Evolutionary conservation across 176 grass and related monocot genomes (phyloP), one percentile per base, ranked within the genome.

Genomic region (Coix lacrymajobi): DNA sequence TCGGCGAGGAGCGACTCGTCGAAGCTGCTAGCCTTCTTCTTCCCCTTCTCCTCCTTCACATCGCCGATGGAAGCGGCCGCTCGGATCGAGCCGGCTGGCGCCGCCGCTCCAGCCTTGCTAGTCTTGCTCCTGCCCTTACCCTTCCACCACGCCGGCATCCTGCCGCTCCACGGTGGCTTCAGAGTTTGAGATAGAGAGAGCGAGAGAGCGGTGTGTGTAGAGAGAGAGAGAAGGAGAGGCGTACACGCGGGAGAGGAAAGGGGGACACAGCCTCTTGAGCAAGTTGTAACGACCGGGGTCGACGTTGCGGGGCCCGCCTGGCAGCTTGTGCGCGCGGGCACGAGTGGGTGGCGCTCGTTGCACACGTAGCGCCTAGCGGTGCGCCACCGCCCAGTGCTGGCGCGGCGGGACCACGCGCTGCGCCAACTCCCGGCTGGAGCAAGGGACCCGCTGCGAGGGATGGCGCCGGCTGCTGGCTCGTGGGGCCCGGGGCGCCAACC

Each of bases 141-240:
- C 73, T 82, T 93, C 91, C 91, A 93, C 91, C 91, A 93, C 82
- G 82, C 24, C 69, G 69, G 91, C 88, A 93, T 93, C 91, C 54
- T 76, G 1, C 64, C 64, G 6, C 28, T 57, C 60, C 58, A 31
- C 76, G 38, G 69, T 63, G 69, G 8, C 76, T 28, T 11, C 16
- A 11, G 28, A 66, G 8, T 69, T 25, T 7, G 28, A 11, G 28
- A 60, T 67, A 66, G 45, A 63, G 17, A 71, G 40, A 29, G 34
- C 30, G 34, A 57, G 38, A 78, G 40, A 29, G 39, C 0, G 40
- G 11, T 8, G 61, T 7, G 20, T 63, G 1, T 20, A 7, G 41
- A 60, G 19, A n/a, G 45, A 24, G n/a, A 7, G 64, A 45, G 25
- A 13, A 52, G 11, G 71, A 34, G 45, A 88, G 25, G 58, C 81